Evolutionary conservation across 305 asterid genomes (phyloP).

Genomic region (Stenogyne calaminthoides): DNA sequence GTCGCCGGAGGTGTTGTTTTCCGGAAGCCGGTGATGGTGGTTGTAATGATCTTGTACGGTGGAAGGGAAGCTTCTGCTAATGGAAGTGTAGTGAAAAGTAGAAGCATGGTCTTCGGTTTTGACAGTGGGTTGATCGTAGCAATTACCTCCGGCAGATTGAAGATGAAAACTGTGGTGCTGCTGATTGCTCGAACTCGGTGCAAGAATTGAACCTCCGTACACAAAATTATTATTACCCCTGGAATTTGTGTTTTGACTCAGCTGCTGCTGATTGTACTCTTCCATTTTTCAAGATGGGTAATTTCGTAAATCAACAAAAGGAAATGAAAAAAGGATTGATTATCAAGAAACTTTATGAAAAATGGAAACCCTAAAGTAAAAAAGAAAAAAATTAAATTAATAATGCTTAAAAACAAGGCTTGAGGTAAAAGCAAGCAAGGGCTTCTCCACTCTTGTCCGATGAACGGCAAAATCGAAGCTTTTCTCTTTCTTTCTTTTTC

Average conservation of each 20-base stretch:
- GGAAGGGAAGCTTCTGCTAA: conserved; percentile 37
- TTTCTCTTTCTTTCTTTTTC: not conserved
- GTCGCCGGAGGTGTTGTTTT: conserved; percentile 36
- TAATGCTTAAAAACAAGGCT: not conserved
- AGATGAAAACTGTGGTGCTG: conserved; percentile 43
- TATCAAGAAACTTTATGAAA: conserved; percentile 13
- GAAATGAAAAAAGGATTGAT: not conserved
- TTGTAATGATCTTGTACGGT: conserved; percentile 43
- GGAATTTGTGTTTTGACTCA: conserved; percentile 55
- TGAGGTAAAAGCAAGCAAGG: not conserved
- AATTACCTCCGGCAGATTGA: conserved; percentile 38
- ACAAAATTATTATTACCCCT: conserved; percentile 46
- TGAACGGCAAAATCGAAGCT: too few species aligned
- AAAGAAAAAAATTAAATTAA: not conserved
- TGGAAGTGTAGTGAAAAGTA: conserved; percentile 44
- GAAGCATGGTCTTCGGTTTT: conserved; percentile 56
- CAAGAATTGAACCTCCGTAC: conserved; percentile 61
- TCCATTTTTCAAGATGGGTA: conserved; percentile 49
- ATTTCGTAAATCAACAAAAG: not conserved
- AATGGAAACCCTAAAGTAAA: conserved; percentile 51
- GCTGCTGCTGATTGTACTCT: conserved; percentile 60
- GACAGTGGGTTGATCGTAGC: conserved; percentile 57
- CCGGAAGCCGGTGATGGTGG: conserved; percentile 40
- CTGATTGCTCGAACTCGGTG: conserved; percentile 46
- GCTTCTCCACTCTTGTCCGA: not conserved